Conservation (phyloP, 2,329 filamentous ascomycete species). For the Teratosphaeria nubilosa region DNA sequence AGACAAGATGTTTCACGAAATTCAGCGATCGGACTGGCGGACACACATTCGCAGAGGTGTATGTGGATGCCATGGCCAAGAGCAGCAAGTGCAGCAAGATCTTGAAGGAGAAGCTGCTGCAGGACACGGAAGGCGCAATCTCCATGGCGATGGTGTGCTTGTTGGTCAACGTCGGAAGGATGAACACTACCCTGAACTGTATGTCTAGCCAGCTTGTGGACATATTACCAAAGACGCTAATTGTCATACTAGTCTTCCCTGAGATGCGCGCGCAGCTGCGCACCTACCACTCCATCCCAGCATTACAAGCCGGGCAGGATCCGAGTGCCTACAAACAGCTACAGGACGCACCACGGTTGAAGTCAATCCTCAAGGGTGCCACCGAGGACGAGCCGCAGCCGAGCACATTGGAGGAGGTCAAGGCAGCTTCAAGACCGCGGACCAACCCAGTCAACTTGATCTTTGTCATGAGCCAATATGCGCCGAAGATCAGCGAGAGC, state of each 20-base stretch:
- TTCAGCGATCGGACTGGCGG: slow-evolving; percentile 73
- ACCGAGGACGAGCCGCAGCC: slow-evolving; percentile 87
- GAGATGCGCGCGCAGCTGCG: slow-evolving; percentile 97
- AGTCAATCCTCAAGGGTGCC: slow-evolving; percentile 94
- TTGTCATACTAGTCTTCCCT: slow-evolving; percentile 64
- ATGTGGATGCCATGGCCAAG: slow-evolving; percentile 96
- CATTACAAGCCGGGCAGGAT: slow-evolving; percentile 87
- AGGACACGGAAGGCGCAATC: slow-evolving; percentile 81
- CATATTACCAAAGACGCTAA: slow-evolving; percentile 9
- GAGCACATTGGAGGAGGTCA: slow-evolving; percentile 72
- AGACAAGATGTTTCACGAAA: slow-evolving; percentile 74
- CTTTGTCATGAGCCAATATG: slow-evolving; percentile 84
- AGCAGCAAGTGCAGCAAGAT: slow-evolving; percentile 99
- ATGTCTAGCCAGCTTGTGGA: neutral
- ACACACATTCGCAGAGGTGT: slow-evolving; percentile 79
- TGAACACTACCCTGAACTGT: slow-evolving; percentile 99
- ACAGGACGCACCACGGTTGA: slow-evolving; percentile 88
- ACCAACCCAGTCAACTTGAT: slow-evolving; percentile 97
- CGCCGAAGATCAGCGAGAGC: slow-evolving; percentile 81
- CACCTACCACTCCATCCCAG: slow-evolving; percentile 96
- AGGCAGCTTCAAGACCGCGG: slow-evolving; percentile 54
- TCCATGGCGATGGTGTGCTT: slow-evolving; percentile 99
- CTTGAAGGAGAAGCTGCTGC: slow-evolving; percentile 88
- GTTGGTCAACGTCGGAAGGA: slow-evolving; percentile 90
- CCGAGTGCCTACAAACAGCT: slow-evolving; percentile 95